A percentile compares a stretch with the other conserved stretches of the same genome.
Conservation (phyloP, 2,329 filamentous ascomycete genomes). For the Ophiostoma sp. region DNA sequence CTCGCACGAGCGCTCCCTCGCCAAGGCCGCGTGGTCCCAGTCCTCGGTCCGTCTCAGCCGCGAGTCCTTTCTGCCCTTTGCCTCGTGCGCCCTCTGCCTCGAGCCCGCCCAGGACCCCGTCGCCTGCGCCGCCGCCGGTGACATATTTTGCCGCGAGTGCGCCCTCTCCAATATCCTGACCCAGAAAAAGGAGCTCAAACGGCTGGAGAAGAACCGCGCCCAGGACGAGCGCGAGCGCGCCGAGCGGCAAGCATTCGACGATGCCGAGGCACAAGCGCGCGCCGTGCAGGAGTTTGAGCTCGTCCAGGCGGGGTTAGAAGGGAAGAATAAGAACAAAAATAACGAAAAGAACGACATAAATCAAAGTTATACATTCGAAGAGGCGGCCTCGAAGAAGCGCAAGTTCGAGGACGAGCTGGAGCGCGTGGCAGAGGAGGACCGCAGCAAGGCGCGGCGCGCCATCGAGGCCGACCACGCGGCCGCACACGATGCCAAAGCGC, state of each 20-base stretch:
- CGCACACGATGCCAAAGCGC: slow-evolving; percentile 54
- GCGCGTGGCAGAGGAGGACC: slow-evolving; percentile 64
- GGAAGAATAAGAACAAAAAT: background rate
- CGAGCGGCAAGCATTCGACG: slow-evolving; percentile 54
- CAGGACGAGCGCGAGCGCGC: slow-evolving; percentile 56
- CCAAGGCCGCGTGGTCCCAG: slow-evolving; percentile 75
- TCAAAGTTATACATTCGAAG: too few relatives aligned
- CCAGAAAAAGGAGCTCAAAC: slow-evolving; percentile 86
- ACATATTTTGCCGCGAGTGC: slow-evolving; percentile 94
- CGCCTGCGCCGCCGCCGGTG: slow-evolving; percentile 71
- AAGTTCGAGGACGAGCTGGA: slow-evolving; percentile 75
- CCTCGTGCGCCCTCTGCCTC: slow-evolving; percentile 81
- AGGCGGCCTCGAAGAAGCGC: slow-evolving; percentile 46
- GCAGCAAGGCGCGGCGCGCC: slow-evolving; percentile 61
- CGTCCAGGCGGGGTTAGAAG: slow-evolving; percentile 65
- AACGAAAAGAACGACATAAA: slow-evolving; percentile 33
- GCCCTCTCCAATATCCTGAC: slow-evolving; percentile 84
- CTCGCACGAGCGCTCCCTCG: slow-evolving; percentile 76
- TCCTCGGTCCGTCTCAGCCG: slow-evolving; percentile 78
- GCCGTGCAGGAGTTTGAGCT: slow-evolving; percentile 79
- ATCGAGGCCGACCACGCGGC: slow-evolving; percentile 67
- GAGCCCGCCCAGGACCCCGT: slow-evolving; percentile 76
- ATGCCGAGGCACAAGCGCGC: slow-evolving; percentile 64
- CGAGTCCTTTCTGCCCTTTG: slow-evolving; percentile 89
- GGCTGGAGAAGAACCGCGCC: slow-evolving; percentile 63